Base-by-base conservation (phyloP, 2,329 filamentous ascomycete species). In the Penicillium sp. region DNA sequence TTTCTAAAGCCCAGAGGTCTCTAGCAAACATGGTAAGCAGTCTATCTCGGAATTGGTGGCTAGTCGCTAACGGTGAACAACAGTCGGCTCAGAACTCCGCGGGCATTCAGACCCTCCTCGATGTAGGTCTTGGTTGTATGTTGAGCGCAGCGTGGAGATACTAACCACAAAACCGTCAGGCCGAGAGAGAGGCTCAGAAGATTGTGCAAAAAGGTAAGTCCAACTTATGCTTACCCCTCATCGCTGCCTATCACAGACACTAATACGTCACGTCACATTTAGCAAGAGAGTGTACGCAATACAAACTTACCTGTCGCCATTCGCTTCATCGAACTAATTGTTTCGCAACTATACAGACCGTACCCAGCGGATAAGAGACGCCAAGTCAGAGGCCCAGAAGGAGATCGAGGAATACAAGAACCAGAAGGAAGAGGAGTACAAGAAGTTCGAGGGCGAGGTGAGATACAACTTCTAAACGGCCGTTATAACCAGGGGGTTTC, bases 11-110 rank as follows among this genome's bases (percentile, higher is more conserved):
- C 48, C 48, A 64, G 55, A 55, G 38, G 45, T 53, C 42, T 52
- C 31, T 49, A 57, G 57, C 35, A 49, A 71, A 65, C 2, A 73
- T 73, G 71, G 71, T 73, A 41, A 65, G 68, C 23, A n/a, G n/a
- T 13, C 17, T 47, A 23, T 43, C 9, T 42, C 13, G 12, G 35
- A 21, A 35, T 50, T 45, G 27, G 53, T 27, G 19, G n/a, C 15
- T 10, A 42, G 41, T 15, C 58, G 51, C 42, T 56, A 54, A 64
- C 48, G 45, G 36, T 50, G 44, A 52, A 48, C 52, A 62, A 69
- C 73, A 97, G 93, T 94, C 94, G 76, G 94, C 93, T 75, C 94
- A 97, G 82, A 97, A 97, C 83, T 97, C 94, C 66, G 89, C 91
- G 73, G 94, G 94, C 78, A 99, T 99, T 76, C 93, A 97, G 81